Base-by-base conservation (phyloP, 176 grass and related monocot species). In the Raddia distichophylla region DNA sequence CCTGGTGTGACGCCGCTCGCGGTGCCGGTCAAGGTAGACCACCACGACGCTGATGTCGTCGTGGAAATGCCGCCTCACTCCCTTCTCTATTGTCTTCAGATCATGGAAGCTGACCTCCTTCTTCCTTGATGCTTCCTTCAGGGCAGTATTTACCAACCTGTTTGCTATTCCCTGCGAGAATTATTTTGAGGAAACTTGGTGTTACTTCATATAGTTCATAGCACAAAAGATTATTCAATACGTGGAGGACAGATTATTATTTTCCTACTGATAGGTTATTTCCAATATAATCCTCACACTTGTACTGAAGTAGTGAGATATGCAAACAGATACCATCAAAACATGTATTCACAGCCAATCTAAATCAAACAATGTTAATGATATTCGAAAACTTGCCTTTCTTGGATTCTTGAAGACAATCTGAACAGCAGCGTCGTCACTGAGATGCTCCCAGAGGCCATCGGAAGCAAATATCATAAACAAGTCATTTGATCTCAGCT, bases 391-490 rank as follows among this genome's bases (percentile, higher is more conserved):
- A 60, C 88, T 87, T 89, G 93, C 94, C 5, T 81, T 86, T 91
- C 91, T 93, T 33, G 94, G 89, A 49, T 91, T 91, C 80, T 89
- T 97, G 85, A 90, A 90, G 67, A 97, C 94, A 17, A 97, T 97
- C 47, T 97, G 87, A 67, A 94, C 94, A 2, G 91, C 94, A 82
- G 56, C 85, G 54, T 97, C 87, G 12, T 97, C 94, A 5, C 68
- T 94, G 17, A 97, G 83, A 71, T 97, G 89, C 76, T 97, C 94
- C 94, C 94, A 97, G 48, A 97, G 86, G 63, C 94, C 94, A 44
- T 97, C 94, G 1, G 94, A 94, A 74, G 94, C 94, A 82, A 97
- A 97, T 84, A 97, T 97, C 51, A 97, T 64, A 22, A 94, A 97
- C 11, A 87, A 60, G 55, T 97, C 94, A 7, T 73, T 84, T 56